These are phyloP conservation scores for Lipomyces yamanashiensis DNA, from an alignment of 805 yeast genomes.

Conservation along the genomic window DNA sequence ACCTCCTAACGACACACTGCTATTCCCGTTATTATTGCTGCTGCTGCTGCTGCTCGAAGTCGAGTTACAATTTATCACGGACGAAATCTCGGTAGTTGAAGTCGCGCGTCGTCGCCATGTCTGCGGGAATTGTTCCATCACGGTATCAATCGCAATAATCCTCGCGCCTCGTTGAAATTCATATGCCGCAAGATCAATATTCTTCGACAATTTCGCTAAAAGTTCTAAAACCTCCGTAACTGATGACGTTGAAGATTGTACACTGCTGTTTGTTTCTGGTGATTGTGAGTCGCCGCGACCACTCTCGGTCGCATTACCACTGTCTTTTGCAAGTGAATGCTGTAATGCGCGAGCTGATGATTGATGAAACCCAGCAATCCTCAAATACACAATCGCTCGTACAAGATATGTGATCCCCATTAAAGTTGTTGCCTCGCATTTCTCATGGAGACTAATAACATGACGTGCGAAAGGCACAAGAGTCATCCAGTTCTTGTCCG, in stretches of 20 bases:
- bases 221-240: conserved; percentile 8
- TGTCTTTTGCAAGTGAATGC: background rate
- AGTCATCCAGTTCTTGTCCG: conserved; percentile 37
- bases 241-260: background rate
- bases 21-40: background rate
- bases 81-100: background rate
- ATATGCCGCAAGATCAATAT: conserved; percentile 28
- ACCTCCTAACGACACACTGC: conserved; percentile 22
- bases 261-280: conserved; percentile 8
- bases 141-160: conserved; percentile 21
- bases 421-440: conserved; percentile 23
- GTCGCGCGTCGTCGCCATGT: conserved; percentile 32
- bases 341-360: conserved; percentile 16
- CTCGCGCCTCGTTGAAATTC: conserved; percentile 34
- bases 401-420: conserved; percentile 36
- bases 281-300: conserved; percentile 5
- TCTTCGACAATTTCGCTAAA: conserved; percentile 14
- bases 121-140: conserved; percentile 28
- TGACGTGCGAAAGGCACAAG: conserved; percentile 33
- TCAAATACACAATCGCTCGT: conserved; percentile 39
- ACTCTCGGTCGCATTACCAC: background rate
- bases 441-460: conserved; percentile 33
- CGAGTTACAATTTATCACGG: background rate
- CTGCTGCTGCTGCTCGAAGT: background rate
- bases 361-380: conserved; percentile 30